phyloP scores from a whole-genome alignment of 192 early-diverging fungal genomes.

The Coemansia sp. region DNA sequence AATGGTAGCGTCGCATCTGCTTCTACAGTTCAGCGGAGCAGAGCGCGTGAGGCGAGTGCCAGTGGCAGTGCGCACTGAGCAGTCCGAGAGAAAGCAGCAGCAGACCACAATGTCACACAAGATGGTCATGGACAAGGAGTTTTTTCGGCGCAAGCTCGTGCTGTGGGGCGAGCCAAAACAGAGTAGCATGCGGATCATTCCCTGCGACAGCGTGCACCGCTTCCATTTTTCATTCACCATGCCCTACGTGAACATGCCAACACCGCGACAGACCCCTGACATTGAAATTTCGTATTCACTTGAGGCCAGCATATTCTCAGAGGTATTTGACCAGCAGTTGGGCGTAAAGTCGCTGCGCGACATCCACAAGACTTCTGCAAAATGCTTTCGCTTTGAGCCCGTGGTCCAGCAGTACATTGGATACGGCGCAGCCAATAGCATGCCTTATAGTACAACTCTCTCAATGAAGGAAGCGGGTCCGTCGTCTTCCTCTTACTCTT shows the following conservation, averaged over 20 bases:
- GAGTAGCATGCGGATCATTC: constrained; percentile 21
- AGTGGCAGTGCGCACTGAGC: constrained; percentile 30
- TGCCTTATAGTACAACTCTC: constrained; percentile 36
- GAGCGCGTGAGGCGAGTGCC: constrained; percentile 51
- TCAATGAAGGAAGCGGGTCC: constrained; percentile 35
- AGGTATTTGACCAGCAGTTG: constrained; percentile 29
- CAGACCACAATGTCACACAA: constrained; percentile 42
- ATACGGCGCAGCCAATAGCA: constrained; percentile 16
- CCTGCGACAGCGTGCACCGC: constrained; percentile 38
- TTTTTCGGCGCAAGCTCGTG: constrained; percentile 46
- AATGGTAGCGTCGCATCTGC: constrained; percentile 40
- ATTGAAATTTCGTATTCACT: constrained; percentile 52
- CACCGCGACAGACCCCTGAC: constrained; percentile 51
- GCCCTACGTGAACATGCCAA: constrained; percentile 55
- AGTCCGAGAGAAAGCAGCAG: constrained; percentile 31
- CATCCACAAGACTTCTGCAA: constrained; percentile 39
- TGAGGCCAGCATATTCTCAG: constrained; percentile 41
- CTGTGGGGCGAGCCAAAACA: constrained; percentile 51
- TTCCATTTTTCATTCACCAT: constrained; percentile 57
- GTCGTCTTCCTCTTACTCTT: not conserved
- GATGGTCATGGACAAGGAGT: constrained; percentile 57
- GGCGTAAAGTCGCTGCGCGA: constrained; percentile 39
- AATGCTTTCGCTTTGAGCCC: constrained; percentile 45
- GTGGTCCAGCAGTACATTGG: constrained; percentile 39
- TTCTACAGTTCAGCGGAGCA: constrained; percentile 46